Percentiles rank a stretch among this genome's conserved stretches.
Conservation (phyloP, 2,329 filamentous ascomycete genomes). For the Emmonsiellopsis sp. region DNA sequence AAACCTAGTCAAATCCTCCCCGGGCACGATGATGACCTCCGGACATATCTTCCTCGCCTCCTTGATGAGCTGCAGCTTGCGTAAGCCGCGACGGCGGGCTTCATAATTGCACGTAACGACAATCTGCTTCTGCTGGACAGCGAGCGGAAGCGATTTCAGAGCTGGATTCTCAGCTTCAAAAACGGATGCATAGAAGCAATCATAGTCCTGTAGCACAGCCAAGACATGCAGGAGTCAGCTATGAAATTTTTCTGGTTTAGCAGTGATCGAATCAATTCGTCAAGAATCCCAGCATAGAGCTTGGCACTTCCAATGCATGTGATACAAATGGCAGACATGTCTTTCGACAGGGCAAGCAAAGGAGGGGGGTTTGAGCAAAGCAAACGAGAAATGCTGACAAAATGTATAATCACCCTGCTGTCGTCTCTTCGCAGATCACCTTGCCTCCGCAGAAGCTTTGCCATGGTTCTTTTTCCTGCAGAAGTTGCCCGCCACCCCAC, state of each 20-base stretch:
- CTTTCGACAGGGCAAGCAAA: too few species aligned
- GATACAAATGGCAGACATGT: not conserved
- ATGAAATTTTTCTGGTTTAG: not conserved
- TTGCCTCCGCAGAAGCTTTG: not conserved
- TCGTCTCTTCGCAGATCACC: constrained; percentile 40
- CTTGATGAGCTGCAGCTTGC: constrained; percentile 76
- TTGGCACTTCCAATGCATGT: not conserved
- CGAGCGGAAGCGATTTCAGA: constrained; percentile 64
- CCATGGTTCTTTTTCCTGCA: not conserved
- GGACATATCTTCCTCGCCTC: constrained; percentile 75
- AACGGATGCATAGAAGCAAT: constrained; percentile 88
- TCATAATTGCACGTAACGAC: constrained; percentile 92
- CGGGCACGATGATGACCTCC: constrained; percentile 74
- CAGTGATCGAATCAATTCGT: too few species aligned
- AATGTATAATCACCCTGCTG: constrained; percentile 67
- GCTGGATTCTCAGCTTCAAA: constrained; percentile 72
- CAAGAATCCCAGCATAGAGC: too few species aligned
- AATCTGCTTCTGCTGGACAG: constrained; percentile 88
- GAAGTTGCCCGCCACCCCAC: not conserved
- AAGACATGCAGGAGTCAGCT: not conserved
- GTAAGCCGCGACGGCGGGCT: constrained; percentile 55
- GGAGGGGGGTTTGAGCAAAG: too few species aligned
- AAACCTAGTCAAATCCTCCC: constrained; percentile 78
- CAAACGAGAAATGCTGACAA: constrained; percentile 46
- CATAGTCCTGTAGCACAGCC: constrained; percentile 32